Conservation (phyloP, 1,139 yeast species). For the Suhomyces atakaporum region DNA sequence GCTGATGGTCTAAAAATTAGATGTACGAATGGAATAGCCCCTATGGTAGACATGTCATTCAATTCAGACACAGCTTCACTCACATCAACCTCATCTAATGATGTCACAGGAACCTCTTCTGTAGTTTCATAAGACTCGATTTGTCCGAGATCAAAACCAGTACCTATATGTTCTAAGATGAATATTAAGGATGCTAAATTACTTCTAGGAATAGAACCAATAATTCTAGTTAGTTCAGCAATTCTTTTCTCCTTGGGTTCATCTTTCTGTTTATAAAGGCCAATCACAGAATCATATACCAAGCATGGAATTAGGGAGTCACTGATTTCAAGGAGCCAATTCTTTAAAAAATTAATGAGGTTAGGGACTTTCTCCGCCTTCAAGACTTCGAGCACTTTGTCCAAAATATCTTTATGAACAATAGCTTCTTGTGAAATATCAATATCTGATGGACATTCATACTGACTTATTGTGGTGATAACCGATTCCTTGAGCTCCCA, state of each 20-base stretch:
- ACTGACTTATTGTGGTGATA: slow-evolving; percentile 26
- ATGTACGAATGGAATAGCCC: slow-evolving; percentile 45
- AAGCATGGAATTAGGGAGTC: slow-evolving; percentile 50
- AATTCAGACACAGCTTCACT: slow-evolving; percentile 21
- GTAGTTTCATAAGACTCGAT: slow-evolving; percentile 33
- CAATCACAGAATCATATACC: slow-evolving; percentile 38
- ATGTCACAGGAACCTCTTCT: slow-evolving; percentile 23
- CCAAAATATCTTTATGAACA: slow-evolving; percentile 28
- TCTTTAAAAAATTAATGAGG: slow-evolving; percentile 37
- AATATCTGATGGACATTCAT: slow-evolving; percentile 14
- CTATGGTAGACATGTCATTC: slow-evolving; percentile 42
- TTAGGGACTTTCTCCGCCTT: slow-evolving; percentile 12
- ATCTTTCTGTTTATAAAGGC: slow-evolving; percentile 21
- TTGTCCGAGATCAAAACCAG: slow-evolving; percentile 25
- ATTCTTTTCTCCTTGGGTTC: slow-evolving; percentile 10
- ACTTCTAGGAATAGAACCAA: slow-evolving; percentile 44
- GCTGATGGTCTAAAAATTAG: slow-evolving; percentile 45
- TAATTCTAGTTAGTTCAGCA: slow-evolving; percentile 27
- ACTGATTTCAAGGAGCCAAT: slow-evolving; percentile 46
- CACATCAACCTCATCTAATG: slow-evolving; percentile 12
- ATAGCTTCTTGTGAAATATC: slow-evolving; percentile 23
- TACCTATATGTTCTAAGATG: slow-evolving; percentile 38
- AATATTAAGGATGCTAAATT: slow-evolving; percentile 42
- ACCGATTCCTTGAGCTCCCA: slow-evolving; percentile 40
- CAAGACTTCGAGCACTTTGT: slow-evolving; percentile 21